Percentiles rank a stretch among this genome's conserved stretches.
phyloP scores from a whole-genome alignment of 257 asterid genomes.

The Vinca minor region DNA sequence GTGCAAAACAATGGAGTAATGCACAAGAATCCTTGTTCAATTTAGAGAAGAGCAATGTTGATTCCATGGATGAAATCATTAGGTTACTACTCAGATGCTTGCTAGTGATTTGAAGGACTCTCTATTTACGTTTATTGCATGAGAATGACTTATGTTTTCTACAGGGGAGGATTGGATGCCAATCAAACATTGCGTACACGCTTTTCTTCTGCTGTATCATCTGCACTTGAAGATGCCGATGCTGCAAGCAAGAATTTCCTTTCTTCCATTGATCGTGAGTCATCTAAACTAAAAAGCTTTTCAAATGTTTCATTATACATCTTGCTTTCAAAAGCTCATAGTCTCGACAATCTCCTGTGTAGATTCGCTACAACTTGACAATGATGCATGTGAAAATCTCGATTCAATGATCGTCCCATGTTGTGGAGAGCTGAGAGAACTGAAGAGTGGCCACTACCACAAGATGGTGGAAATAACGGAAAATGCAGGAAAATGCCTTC shows the following conservation, averaged over 20 bases:
- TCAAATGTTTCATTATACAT: not conserved
- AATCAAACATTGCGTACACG: conserved; percentile 52
- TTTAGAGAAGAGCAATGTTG: conserved; percentile 66
- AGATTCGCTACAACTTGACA: conserved; percentile 94
- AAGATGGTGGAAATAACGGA: conserved; percentile 72
- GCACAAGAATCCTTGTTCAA: conserved; percentile 70
- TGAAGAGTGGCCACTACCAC: conserved; percentile 69
- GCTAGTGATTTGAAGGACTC: not conserved
- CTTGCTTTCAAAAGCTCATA: conserved; percentile 2
- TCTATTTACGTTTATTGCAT: not conserved
- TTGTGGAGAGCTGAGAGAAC: conserved; percentile 68
- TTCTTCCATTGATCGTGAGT: conserved; percentile 79
- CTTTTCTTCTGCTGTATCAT: conserved; percentile 69
- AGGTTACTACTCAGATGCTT: conserved; percentile 37
- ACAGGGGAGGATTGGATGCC: conserved; percentile 78
- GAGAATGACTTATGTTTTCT: conserved; percentile 1
- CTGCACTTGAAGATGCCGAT: conserved; percentile 68
- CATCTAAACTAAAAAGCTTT: not conserved
- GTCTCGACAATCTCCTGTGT: conserved; percentile 14
- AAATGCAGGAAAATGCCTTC: conserved; percentile 81
- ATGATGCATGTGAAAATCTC: conserved; percentile 67
- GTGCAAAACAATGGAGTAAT: conserved; percentile 73
- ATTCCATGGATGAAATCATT: conserved; percentile 61
- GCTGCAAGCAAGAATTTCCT: conserved; percentile 72
- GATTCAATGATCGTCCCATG: conserved; percentile 80